Evolutionary conservation across 768 basidiomycete genomes (phyloP).

Genomic region (Cystobasidium onofrii): DNA sequence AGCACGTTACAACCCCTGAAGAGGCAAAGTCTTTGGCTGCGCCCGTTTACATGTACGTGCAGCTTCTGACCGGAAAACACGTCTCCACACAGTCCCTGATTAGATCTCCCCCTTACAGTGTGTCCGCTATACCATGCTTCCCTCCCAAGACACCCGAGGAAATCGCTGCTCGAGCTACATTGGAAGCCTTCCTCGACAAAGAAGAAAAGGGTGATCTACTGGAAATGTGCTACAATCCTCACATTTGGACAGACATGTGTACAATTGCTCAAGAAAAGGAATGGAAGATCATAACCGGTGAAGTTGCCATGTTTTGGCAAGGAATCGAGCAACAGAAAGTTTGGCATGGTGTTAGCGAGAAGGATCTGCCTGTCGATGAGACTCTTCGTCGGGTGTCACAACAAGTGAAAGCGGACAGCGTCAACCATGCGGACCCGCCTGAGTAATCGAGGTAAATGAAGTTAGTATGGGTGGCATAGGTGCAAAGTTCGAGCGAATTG

Average conservation of each 20-base stretch:
- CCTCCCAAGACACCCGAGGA: slow-evolving; percentile 37
- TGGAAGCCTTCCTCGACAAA: slow-evolving; percentile 35
- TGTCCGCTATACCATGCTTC: slow-evolving; percentile 40
- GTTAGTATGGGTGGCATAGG: neutral
- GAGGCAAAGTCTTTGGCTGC: slow-evolving; percentile 36
- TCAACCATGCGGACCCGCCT: slow-evolving; percentile 28
- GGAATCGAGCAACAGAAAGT: slow-evolving; percentile 42
- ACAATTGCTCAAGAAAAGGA: slow-evolving; percentile 35
- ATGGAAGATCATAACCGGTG: slow-evolving; percentile 40
- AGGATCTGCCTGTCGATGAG: slow-evolving; percentile 37
- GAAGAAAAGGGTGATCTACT: slow-evolving; percentile 40
- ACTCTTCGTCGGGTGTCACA: slow-evolving; percentile 37
- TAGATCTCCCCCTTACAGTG: no score
- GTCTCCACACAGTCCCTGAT: no score
- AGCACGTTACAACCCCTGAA: slow-evolving; percentile 40
- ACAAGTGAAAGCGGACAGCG: slow-evolving; percentile 39
- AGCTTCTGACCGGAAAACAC: no score
- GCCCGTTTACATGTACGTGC: slow-evolving; percentile 36
- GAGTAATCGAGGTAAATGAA: slow-evolving; percentile 1
- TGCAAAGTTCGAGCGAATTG: neutral
- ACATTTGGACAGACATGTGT: slow-evolving; percentile 36
- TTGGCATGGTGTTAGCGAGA: slow-evolving; percentile 37
- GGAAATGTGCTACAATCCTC: slow-evolving; percentile 42
- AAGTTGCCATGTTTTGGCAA: slow-evolving; percentile 40
- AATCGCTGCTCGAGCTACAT: slow-evolving; percentile 38